Base-by-base conservation (phyloP, 164 flowering plant genomes). In the Sextonia rubra region DNA sequence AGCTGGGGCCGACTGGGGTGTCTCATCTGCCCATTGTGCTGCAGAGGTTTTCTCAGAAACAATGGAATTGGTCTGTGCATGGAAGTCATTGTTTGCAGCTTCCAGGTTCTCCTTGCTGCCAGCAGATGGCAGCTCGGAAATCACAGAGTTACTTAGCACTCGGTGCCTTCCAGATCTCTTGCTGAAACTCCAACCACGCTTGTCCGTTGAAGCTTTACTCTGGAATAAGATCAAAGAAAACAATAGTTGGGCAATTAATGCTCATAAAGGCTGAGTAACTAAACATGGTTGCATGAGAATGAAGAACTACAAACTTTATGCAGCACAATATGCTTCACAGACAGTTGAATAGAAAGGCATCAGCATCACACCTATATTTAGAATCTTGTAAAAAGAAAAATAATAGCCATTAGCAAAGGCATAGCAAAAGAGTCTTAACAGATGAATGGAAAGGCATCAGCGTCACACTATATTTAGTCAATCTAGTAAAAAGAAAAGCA, bases 151-250 rank as follows among this genome's bases (percentile, higher is more conserved):
- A 82, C 87, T 91, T 27, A 92, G 84, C 70, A 90, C 93, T 62
- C 94, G 87, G 74, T 94, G 97, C 70, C 87, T 80, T 9, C 91
- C 83, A 71, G 96, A 89, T 83, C 83, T 90, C 84, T 91, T 91
- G 44, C 96, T 82, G 77, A 94, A 92, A 82, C 99, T 94, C 99
- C 99, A 94, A 30, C 95, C 82, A 63, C 90, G 83, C 69, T 85
- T 91, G 71, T 86, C 97, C 77, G 80, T 80, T 24, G 92, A 82
- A 32, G 78, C 77, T 81, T 89, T 90, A 69, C 71, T 76, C 98
- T 92, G 82, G 44, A 37, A 37, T 37, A 37, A 37, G 44, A 37
- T 7, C 8, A 7, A 37, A 37, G 44, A 77, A 65, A 65, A 26
- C n/a, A 27, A 30, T 65, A 37, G 44, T 37, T 37, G 44, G 44